These are phyloP conservation scores for Alnus rubra DNA, from an alignment of 306 rosid genomes.

Conservation along the genomic window DNA sequence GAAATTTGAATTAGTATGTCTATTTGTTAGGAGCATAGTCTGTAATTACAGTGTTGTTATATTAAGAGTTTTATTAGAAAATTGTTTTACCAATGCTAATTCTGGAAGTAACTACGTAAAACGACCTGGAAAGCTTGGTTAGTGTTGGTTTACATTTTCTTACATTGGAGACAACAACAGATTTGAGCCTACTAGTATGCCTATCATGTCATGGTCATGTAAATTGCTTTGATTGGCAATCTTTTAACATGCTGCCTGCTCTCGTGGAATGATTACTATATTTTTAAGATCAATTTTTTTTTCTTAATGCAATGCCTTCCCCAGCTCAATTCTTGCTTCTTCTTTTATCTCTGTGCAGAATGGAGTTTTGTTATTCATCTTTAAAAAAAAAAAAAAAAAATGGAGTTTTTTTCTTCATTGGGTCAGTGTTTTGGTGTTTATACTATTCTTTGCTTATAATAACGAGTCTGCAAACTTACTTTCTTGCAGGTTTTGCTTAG, in stretches of 20 bases:
- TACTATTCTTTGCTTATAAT: slow-evolving; percentile 22
- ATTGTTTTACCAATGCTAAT: not conserved
- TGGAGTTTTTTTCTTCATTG: not conserved
- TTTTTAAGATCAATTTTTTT: not conserved
- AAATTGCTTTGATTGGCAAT: not conserved
- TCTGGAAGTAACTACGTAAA: slow-evolving; percentile 4
- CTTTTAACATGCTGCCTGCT: not conserved
- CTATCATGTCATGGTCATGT: not conserved
- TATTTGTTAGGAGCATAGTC: slow-evolving; percentile 15
- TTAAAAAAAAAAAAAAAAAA: too few relatives aligned
- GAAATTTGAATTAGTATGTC: slow-evolving; percentile 6
- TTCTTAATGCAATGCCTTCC: not conserved
- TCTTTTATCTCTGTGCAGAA: not conserved
- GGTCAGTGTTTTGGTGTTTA: slow-evolving; percentile 18
- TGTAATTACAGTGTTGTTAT: not conserved
- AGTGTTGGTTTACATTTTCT: slow-evolving; percentile 5
- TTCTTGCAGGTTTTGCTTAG: slow-evolving; percentile 86
- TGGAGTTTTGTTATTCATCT: not conserved
- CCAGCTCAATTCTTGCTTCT: not conserved
- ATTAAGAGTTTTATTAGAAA: not conserved
- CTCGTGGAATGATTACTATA: not conserved
- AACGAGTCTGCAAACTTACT: slow-evolving; percentile 17
- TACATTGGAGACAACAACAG: not conserved
- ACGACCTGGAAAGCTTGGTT: not conserved
- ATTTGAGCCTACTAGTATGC: not conserved